phyloP scores from a whole-genome alignment of 768 basidiomycete genomes.

The Boletus pseudo-olivaceus region DNA sequence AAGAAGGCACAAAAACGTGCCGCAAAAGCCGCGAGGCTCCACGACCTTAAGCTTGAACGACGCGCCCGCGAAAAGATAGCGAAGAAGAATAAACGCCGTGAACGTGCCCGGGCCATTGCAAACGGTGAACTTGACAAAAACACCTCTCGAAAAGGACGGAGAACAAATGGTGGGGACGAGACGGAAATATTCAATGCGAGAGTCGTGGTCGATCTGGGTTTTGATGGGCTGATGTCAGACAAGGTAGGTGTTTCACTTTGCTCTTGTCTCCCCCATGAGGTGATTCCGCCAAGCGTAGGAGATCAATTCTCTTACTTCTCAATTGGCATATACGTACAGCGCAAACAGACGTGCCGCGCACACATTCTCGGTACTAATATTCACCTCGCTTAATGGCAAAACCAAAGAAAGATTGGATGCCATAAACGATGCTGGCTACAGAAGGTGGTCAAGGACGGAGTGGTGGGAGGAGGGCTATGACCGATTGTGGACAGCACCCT shows the following conservation, averaged over 20 bases:
- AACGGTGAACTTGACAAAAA: constrained; percentile 44
- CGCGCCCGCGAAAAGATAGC: constrained; percentile 74
- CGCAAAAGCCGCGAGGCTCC: constrained; percentile 64
- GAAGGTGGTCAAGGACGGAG: constrained; percentile 75
- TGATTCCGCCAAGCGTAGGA: constrained; percentile 53
- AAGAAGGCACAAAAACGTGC: constrained; percentile 79
- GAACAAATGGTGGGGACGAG: constrained; percentile 37
- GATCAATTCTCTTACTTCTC: constrained; percentile 82
- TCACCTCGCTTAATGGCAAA: constrained; percentile 76
- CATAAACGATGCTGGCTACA: constrained; percentile 63
- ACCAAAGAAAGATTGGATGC: constrained; percentile 63
- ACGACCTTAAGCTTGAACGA: constrained; percentile 66
- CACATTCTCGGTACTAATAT: constrained; percentile 71
- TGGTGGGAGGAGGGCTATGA: constrained; percentile 84
- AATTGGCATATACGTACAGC: constrained; percentile 90
- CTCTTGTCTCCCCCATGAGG: constrained; percentile 9
- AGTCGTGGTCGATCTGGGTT: constrained; percentile 83
- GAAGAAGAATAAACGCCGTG: constrained; percentile 68
- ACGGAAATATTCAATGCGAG: constrained; percentile 50
- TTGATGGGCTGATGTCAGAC: constrained; percentile 91
- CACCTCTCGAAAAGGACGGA: constrained; percentile 15
- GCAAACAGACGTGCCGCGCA: constrained; percentile 69
- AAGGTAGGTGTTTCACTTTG: constrained; percentile 55
- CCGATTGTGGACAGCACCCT: constrained; percentile 50
- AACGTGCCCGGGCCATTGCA: constrained; percentile 48